Conservation (phyloP, 2,329 filamentous ascomycete species). For the Chrysosporium keratinophilum region DNA sequence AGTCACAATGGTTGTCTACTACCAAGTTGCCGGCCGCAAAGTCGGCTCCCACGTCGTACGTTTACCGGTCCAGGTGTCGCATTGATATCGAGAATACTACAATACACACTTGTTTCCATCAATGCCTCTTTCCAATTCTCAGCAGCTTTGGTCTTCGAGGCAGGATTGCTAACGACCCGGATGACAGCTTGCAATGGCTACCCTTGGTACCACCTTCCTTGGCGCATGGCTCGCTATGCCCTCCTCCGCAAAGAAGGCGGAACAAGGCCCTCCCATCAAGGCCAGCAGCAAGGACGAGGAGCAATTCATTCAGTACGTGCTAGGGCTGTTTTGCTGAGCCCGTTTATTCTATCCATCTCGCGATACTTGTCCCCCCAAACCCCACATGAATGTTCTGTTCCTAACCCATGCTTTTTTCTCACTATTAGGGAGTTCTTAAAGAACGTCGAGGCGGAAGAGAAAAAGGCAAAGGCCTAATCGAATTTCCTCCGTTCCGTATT, state of each 20-base stretch:
- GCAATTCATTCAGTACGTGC: constrained; percentile 55
- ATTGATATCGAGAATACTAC: constrained; percentile 1
- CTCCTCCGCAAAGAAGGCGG: constrained; percentile 38
- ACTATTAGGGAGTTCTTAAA: constrained; percentile 42
- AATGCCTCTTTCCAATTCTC: not conserved
- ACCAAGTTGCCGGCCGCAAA: constrained; percentile 43
- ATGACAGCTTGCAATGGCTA: constrained; percentile 50
- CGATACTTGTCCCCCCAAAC: not conserved
- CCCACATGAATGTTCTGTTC: not conserved
- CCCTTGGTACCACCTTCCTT: constrained; percentile 42
- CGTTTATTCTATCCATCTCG: not conserved
- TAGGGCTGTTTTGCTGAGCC: not conserved
- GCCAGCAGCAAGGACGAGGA: constrained; percentile 58
- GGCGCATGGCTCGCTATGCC: constrained; percentile 38
- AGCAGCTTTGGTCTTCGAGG: not conserved
- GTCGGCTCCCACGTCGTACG: constrained; percentile 44
- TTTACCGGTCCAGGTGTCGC: constrained; percentile 18
- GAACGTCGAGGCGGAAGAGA: constrained; percentile 39
- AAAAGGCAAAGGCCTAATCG: constrained; percentile 28
- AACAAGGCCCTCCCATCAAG: constrained; percentile 49
- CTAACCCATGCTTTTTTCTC: not conserved
- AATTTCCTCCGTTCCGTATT: not conserved
- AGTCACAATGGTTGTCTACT: constrained; percentile 43
- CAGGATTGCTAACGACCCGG: not conserved
- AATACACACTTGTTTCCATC: constrained; percentile 18